Percentiles rank a stretch among this genome's conserved stretches.
phyloP scores from a whole-genome alignment of 2,329 filamentous ascomycete species.

The Colletotrichum viniferum region DNA sequence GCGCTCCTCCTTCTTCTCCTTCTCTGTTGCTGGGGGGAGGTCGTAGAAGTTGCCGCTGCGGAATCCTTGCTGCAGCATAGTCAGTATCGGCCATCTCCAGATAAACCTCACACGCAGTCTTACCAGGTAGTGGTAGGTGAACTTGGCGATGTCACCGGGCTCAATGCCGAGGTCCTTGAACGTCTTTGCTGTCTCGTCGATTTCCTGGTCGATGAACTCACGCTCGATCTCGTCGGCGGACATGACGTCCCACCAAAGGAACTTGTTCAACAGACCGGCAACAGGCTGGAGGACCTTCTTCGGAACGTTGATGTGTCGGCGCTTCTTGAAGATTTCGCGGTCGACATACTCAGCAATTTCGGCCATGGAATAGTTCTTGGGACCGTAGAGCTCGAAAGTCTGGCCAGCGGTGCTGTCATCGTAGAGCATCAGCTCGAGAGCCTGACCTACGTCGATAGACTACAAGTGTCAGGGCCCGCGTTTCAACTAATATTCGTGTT shows the following conservation, averaged over 20 bases:
- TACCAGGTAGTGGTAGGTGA: slow-evolving; percentile 94
- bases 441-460: slow-evolving; percentile 88
- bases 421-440: slow-evolving; percentile 86
- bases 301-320: slow-evolving; percentile 90
- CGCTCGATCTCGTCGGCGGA: slow-evolving; percentile 87
- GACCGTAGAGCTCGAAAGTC: slow-evolving; percentile 94
- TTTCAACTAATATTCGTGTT: not conserved
- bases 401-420: slow-evolving; percentile 90
- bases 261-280: slow-evolving; percentile 76
- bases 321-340: slow-evolving; percentile 87
- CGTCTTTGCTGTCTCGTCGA: slow-evolving; percentile 91
- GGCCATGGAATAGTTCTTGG: slow-evolving; percentile 86
- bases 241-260: slow-evolving; percentile 86
- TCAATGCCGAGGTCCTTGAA: slow-evolving; percentile 93
- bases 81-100: slow-evolving; percentile 31
- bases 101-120: slow-evolving; percentile 37
- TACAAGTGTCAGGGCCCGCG: slow-evolving; percentile 35
- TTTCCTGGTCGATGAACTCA: slow-evolving; percentile 91
- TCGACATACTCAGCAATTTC: slow-evolving; percentile 90
- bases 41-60: slow-evolving; percentile 90
- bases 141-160: slow-evolving; percentile 82
- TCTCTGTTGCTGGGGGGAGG: slow-evolving; percentile 90
- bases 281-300: slow-evolving; percentile 78
- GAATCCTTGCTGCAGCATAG: slow-evolving; percentile 75
- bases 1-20: slow-evolving; percentile 92